Base-by-base conservation (phyloP, 345 rosid genomes). In the Lenwebbia sp. region DNA sequence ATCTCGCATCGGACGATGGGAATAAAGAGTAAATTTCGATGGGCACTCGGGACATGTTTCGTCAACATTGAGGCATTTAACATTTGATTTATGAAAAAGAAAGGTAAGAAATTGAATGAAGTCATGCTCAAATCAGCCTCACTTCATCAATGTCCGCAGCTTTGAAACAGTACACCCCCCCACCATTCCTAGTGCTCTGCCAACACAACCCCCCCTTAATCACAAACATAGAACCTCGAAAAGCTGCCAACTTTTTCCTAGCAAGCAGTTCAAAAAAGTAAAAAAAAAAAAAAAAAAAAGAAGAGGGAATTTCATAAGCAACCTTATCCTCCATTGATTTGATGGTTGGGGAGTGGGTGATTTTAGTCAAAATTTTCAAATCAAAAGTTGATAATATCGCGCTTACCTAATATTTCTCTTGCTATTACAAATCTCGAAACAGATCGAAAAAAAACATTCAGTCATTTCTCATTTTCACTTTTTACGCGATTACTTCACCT, bases 401-500 rank as follows among this genome's bases (percentile, higher is more conserved):
- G 11, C 57, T 7, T 22, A 8, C 22, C 17, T 30, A 15, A 13
- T 9, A 3, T 60, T 58, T 60, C 1, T 10, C 75, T 0, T 30
- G 8, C 6, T 1, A 8, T 33, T 33, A 33, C 13, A 33, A 4
- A 17, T 60, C 7, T 13, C 70, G 37, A 13, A 13, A 60, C 3
- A 6, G 6, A 28, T 65, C 44, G 23, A 4, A 5, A 12, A 8
- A 17, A 8, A 62, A 41, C 2, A 17, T 37, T 28, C 10, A 15
- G 1, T 62, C 22, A 5, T 8, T 30, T 3, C 33, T 62, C 1
- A 62, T 62, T 15, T 62, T 7, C 41, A 8, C 76, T 30, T 30
- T 62, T 37, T 17, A 33, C 44, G 6, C 44, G 2, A 41, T 17
- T 0, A 3, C 8, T 9, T 33, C 2, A 0, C 10, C 23, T 54